Conservation (phyloP, 2,329 filamentous ascomycete genomes). For the Penicillium paneum region DNA sequence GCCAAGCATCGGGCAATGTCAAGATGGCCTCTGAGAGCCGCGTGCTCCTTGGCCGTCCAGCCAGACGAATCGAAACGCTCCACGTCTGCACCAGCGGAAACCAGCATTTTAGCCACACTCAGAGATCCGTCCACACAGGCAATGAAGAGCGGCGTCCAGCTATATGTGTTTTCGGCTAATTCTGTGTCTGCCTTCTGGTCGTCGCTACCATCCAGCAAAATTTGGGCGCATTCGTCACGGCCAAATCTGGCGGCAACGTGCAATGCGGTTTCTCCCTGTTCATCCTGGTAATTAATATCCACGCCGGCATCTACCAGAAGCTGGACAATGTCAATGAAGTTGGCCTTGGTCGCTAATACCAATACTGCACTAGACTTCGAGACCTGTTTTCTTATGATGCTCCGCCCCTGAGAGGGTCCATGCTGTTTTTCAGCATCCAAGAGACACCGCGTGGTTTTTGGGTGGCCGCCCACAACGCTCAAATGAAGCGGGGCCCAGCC, state of each 20-base stretch:
- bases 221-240: constrained; percentile 73
- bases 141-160: constrained; percentile 94
- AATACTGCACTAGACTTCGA: constrained; percentile 85
- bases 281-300: constrained; percentile 89
- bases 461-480: constrained; percentile 86
- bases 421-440: constrained; percentile 77
- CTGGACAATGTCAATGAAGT: constrained; percentile 78
- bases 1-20: constrained; percentile 70
- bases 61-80: constrained; percentile 77
- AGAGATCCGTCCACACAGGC: constrained; percentile 85
- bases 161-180: constrained; percentile 75
- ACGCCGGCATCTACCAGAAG: constrained; percentile 86
- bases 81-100: constrained; percentile 73
- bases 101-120: constrained; percentile 69
- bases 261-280: constrained; percentile 83
- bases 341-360: constrained; percentile 81
- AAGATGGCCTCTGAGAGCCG: constrained; percentile 83
- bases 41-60: constrained; percentile 93
- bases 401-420: constrained; percentile 60
- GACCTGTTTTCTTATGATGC: constrained; percentile 64
- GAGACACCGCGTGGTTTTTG: constrained; percentile 76
- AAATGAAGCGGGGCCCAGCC: constrained; percentile 89
- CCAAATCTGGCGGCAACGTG: constrained; percentile 90
- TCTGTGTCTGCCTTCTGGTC: constrained; percentile 74
- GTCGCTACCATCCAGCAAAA: constrained; percentile 67